These are phyloP conservation scores for Amylostereum areolatum DNA, from an alignment of 1,284 basidiomycete genomes.

Conservation along the genomic window DNA sequence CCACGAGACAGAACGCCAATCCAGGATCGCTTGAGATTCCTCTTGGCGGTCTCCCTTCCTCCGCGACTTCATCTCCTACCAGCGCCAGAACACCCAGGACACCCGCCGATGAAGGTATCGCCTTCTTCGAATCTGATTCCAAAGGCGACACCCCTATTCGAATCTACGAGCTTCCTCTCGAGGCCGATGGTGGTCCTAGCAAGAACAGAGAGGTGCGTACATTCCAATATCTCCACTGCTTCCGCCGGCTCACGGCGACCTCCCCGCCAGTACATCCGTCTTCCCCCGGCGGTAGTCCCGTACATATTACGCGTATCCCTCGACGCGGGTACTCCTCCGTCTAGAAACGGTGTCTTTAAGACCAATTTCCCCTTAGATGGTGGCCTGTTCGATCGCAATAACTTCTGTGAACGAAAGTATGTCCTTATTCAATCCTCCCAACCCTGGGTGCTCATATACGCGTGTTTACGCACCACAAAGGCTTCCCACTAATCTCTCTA, in stretches of 20 bases:
- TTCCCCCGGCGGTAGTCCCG: conserved; percentile 84
- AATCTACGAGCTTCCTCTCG: conserved; percentile 82
- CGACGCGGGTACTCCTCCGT: conserved; percentile 83
- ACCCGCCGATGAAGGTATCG: conserved; percentile 86
- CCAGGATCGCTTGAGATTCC: not conserved
- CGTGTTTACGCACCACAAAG: conserved; percentile 31
- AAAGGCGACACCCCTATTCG: conserved; percentile 59
- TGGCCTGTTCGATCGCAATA: conserved; percentile 73
- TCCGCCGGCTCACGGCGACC: conserved; percentile 10
- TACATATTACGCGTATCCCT: conserved; percentile 88
- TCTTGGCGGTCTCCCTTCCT: not conserved
- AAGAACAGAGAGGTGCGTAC: conserved; percentile 74
- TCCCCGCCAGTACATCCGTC: conserved; percentile 76
- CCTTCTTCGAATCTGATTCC: conserved; percentile 70
- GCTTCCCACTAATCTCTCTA: conserved; percentile 76
- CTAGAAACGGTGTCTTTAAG: conserved; percentile 85
- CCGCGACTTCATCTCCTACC: conserved; percentile 17
- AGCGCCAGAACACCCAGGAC: conserved; percentile 64
- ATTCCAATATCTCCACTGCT: not conserved
- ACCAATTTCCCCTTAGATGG: conserved; percentile 95
- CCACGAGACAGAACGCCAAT: not conserved
- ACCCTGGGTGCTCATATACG: not conserved
- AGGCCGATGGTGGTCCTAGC: conserved; percentile 85
- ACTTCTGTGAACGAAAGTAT: conserved; percentile 74
- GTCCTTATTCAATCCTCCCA: conserved; percentile 21